These are phyloP conservation scores for Yarrowia yakushimensis DNA, from an alignment of 805 yeast species.

Conservation along the genomic window DNA sequence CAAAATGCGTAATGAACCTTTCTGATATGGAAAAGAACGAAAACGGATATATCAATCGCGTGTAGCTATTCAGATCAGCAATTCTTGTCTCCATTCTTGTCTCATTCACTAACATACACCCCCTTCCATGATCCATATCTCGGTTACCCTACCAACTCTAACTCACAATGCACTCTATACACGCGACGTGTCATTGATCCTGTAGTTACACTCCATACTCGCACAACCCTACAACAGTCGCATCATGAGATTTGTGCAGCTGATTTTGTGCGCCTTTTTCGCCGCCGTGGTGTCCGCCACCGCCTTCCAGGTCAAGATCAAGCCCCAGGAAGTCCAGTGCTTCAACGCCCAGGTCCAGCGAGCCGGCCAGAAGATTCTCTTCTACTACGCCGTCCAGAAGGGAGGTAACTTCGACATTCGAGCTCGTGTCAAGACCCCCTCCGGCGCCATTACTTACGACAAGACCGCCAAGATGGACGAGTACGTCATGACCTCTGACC, in stretches of 20 bases:
- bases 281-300: constrained; percentile 23
- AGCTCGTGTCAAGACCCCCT: constrained; percentile 56
- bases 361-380: constrained; percentile 59
- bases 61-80: not conserved
- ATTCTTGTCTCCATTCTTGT: too few species aligned
- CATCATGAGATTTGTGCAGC: constrained; percentile 16
- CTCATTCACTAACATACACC: not conserved
- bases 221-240: not conserved
- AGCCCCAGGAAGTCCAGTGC: constrained; percentile 73
- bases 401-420: constrained; percentile 81
- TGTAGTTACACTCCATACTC: not conserved
- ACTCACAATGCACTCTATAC: not conserved
- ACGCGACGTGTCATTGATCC: constrained; percentile 25
- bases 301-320: constrained; percentile 58
- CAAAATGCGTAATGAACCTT: too few species aligned
- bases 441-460: constrained; percentile 48
- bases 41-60: not conserved
- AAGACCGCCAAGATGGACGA: constrained; percentile 79
- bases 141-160: constrained; percentile 24
- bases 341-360: constrained; percentile 64
- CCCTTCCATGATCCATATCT: not conserved
- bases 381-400: constrained; percentile 77
- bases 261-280: constrained; percentile 20
- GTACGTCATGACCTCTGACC: constrained; percentile 62
- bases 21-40: not conserved